phyloP scores from a whole-genome alignment of 2,329 filamentous ascomycete species.

The Bipolaris oryzae region DNA sequence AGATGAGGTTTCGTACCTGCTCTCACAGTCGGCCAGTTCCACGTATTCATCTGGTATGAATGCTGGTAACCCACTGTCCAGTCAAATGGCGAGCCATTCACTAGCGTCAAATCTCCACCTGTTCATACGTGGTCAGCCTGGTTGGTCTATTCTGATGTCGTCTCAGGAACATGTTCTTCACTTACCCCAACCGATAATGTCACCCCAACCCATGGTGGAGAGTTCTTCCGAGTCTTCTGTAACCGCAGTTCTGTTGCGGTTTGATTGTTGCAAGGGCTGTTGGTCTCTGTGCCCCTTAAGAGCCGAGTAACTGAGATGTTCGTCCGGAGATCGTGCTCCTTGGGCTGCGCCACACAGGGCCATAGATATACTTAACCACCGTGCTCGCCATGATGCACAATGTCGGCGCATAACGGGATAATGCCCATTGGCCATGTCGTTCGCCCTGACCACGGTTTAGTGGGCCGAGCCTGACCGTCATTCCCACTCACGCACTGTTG shows the following conservation, averaged over 20 bases:
- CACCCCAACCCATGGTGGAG: conserved; percentile 38
- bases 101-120: conserved; percentile 47
- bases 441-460: conserved; percentile 6
- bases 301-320: conserved; percentile 4
- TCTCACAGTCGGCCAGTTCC: conserved; percentile 44
- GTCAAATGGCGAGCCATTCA: conserved; percentile 51
- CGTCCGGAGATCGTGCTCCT: background rate
- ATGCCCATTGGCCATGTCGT: conserved; percentile 3
- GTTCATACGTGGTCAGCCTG: conserved; percentile 1
- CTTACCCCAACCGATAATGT: conserved; percentile 38
- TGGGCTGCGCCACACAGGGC: background rate
- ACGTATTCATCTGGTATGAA: conserved; percentile 49
- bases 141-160: background rate
- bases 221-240: conserved; percentile 3
- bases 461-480: conserved; percentile 10
- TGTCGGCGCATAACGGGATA: conserved; percentile 10
- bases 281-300: conserved; percentile 3
- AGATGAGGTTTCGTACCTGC: conserved; percentile 24
- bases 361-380: conserved; percentile 14
- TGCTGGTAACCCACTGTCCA: conserved; percentile 40
- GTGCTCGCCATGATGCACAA: conserved; percentile 5
- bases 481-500: conserved; percentile 14
- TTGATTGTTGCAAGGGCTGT: conserved; percentile 1
- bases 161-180: background rate
- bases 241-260: background rate